Percentiles rank a stretch among this genome's conserved stretches.
phyloP scores from a whole-genome alignment of 345 rosid genomes.

The Citrus australasica region DNA sequence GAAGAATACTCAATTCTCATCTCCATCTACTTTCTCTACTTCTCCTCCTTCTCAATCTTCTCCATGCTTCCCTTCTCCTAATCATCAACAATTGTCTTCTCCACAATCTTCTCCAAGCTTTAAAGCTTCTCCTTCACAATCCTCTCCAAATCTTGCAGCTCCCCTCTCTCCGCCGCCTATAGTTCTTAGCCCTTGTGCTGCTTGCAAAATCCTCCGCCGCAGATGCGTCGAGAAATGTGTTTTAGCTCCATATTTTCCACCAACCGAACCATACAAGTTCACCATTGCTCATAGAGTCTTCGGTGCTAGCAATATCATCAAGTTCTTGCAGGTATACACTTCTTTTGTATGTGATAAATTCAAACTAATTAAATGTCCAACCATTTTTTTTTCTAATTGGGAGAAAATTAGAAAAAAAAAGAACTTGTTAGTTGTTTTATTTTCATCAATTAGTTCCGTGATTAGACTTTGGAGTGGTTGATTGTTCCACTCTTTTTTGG shows the following conservation, averaged over 20 bases:
- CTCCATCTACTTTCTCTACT: constrained; percentile 17
- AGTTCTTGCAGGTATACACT: constrained; percentile 51
- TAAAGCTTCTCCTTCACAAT: background rate
- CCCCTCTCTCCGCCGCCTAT: constrained; percentile 17
- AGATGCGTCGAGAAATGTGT: constrained; percentile 60
- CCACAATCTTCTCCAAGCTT: constrained; percentile 1
- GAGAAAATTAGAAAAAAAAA: background rate
- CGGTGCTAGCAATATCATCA: constrained; percentile 69
- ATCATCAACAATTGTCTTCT: background rate
- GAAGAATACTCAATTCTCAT: constrained; percentile 13
- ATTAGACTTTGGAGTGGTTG: background rate
- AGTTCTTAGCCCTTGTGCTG: constrained; percentile 69
- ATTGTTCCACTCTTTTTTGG: background rate
- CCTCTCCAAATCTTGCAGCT: background rate
- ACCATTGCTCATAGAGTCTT: constrained; percentile 66
- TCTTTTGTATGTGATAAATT: background rate
- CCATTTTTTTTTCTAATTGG: background rate
- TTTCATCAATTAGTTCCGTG: constrained; percentile 1
- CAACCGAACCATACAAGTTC: constrained; percentile 63
- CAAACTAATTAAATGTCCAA: background rate
- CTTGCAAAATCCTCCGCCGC: constrained; percentile 75
- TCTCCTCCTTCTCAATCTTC: constrained; percentile 20
- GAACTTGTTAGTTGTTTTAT: background rate
- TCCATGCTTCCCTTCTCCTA: background rate
- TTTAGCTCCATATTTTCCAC: constrained; percentile 75